A percentile compares a stretch with the other conserved stretches of the same genome.
Evolutionary conservation across 352 stramenopile genomes (phyloP).

Genomic region (Phytophthora sp.): DNA sequence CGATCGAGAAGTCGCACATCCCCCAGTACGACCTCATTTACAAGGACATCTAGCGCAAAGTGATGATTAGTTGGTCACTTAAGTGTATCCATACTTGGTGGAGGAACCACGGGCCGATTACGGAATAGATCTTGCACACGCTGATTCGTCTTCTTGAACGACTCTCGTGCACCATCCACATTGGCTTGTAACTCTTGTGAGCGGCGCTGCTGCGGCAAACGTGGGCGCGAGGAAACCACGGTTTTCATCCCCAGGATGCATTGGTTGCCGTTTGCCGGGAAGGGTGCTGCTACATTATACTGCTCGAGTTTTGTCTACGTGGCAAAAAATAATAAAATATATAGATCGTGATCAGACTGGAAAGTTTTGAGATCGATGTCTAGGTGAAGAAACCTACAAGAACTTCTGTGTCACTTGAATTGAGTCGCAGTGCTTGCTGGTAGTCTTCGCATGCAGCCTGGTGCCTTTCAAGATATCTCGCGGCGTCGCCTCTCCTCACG

Average conservation of each 20-base stretch:
- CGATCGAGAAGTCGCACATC: conserved; percentile 79
- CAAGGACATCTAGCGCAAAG: conserved; percentile 68
- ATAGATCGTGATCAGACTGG: neutral
- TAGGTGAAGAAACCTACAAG: conserved; percentile 33
- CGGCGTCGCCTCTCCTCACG: conserved; percentile 71
- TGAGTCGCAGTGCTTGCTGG: conserved; percentile 52
- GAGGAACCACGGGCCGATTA: conserved; percentile 49
- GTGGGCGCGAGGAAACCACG: neutral
- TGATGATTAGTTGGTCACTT: conserved; percentile 15
- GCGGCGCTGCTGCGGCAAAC: conserved; percentile 29
- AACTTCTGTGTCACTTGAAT: conserved; percentile 66
- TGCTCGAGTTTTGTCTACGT: conserved; percentile 65
- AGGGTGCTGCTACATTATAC: conserved; percentile 45
- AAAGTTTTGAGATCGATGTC: neutral
- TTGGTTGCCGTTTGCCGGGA: conserved; percentile 24
- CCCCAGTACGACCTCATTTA: conserved; percentile 86
- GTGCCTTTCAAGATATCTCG: conserved; percentile 78
- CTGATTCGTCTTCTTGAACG: conserved; percentile 64
- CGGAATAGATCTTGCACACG: conserved; percentile 65
- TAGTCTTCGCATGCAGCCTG: conserved; percentile 62
- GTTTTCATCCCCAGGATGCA: conserved; percentile 3
- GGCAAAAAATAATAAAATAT: neutral
- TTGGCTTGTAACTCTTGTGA: conserved; percentile 31
- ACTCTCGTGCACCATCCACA: conserved; percentile 40
- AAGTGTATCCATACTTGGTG: conserved; percentile 38